Base-by-base conservation (phyloP, 2,329 filamentous ascomycete genomes). In the Dryadomyces quercivorus region DNA sequence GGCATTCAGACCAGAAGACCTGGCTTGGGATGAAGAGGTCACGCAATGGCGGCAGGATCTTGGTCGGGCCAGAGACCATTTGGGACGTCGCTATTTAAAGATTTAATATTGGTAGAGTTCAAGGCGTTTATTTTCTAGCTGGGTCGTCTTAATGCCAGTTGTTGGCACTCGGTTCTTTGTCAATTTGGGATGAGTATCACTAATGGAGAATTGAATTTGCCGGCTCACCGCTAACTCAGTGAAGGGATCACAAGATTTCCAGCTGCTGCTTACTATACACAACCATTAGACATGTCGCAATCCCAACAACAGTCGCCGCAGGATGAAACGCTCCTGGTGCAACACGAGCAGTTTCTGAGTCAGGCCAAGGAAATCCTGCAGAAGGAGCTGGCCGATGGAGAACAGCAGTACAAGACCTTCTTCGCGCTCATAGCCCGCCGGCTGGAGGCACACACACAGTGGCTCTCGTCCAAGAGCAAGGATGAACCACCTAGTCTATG, bases 11-110 rank as follows among this genome's bases (percentile, higher is more conserved):
- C 50, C 57, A 4, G 53, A 54, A 13, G 56, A 59, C 31, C 26
- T 58, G 18, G 3, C 43, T 8, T 59, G 58, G 58, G 55, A 55
- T 0, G 56, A 58, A 3, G 16, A 56, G 20, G 38, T 56, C 26
- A 3, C 12, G 10, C 4, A 51, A 13, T 56, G 56, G 54, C 50
- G 43, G 16, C 13, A 53, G 10, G 40, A 40, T 21, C 15, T 53
- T 38, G 57, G 57, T 1, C 50, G 50, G 2, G 21, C 20, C 5
- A 22, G 26, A 16, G 56, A 59, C 36, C 44, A 49, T 8, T 6
- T 42, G 5, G 56, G 56, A 2, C 48, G 56, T 7, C 50, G 56
- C 3, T 42, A 18, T 10, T 1, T 53, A 36, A 59, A 59, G 45
- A 40, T 59, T 5, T 59, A 36, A 57, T 16, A 15, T 3, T 13